Base-by-base conservation (phyloP, 352 stramenopile species). In the Phytophthora hibernalis region DNA sequence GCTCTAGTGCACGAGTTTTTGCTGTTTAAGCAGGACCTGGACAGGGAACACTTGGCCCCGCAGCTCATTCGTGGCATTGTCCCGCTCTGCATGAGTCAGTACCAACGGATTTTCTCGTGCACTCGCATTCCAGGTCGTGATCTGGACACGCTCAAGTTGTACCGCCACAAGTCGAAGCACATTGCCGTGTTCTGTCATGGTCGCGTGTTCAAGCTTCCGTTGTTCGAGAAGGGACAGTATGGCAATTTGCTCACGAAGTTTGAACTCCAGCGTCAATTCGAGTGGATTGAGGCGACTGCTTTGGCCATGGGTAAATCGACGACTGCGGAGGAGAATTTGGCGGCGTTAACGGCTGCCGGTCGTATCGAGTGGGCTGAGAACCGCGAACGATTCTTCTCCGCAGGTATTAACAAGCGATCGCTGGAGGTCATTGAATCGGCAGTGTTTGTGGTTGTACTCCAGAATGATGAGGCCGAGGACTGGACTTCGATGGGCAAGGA, bases 51-150 rank as follows among this genome's bases (percentile, higher is more conserved):
- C 21, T 63, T 97, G 1, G 65, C 87, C 1, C 89, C 89, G 6
- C 83, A 94, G 69, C 79, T 93, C 40, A 92, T 97, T 22, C 83
- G 87, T 21, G 87, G 87, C 50, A 83, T 96, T 38, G 89, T 97
- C 35, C 91, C 91, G 40, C 80, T 97, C 10, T 97, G 91, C 72
- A 97, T 97, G 91, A 83, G 65, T 57, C 91, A 97, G 74, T 97
- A 97, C 72, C 69, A 91, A 48, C 87, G 91, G 30, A 96, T 97
- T 51, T 97, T 97, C 58, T 87, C 77, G 35, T 97, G 89, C 61
- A 97, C 87, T 51, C 87, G 91, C n/a, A 82, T 97, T 30, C 91
- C 91, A 0, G 90, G 91, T 16, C 85, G 87, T 20, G 91, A 97
- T 48, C 78, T 83, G n/a, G 91, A 97, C 66, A 66, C 73, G 22